Evolutionary conservation across 2,329 filamentous ascomycete species (phyloP).

Genomic region (Passalora sequoiae): DNA sequence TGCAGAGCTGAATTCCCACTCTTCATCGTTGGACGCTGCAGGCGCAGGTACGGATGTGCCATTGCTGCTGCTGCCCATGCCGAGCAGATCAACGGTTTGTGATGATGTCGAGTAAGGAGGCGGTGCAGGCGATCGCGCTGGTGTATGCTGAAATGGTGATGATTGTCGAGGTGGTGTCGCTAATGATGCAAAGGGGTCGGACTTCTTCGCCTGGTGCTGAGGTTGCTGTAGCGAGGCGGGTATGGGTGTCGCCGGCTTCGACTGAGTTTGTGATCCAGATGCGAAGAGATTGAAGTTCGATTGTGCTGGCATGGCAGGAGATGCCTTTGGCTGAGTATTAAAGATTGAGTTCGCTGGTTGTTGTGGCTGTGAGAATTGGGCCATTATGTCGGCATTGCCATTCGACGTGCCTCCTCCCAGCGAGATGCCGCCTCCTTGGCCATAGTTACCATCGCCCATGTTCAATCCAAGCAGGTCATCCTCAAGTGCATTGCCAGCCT

Average conservation of each 20-base stretch:
- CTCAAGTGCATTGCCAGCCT: constrained; percentile 65
- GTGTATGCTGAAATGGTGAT: constrained; percentile 47
- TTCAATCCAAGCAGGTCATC: constrained; percentile 88
- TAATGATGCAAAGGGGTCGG: constrained; percentile 59
- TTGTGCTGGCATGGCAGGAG: constrained; percentile 6
- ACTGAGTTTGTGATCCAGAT: constrained; percentile 34
- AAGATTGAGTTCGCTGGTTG: constrained; percentile 30
- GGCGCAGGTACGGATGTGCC: constrained; percentile 41
- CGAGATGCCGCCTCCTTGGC: constrained; percentile 74
- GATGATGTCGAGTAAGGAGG: constrained; percentile 13
- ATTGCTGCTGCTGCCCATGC: constrained; percentile 28
- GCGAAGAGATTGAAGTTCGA: constrained; percentile 50
- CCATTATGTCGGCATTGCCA: constrained; percentile 31
- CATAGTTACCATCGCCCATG: constrained; percentile 65
- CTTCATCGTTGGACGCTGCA: constrained; percentile 59
- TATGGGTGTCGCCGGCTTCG: constrained; percentile 47
- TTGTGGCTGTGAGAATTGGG: constrained; percentile 31
- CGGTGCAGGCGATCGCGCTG: constrained; percentile 34
- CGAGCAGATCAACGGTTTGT: constrained; percentile 26
- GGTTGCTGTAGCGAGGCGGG: constrained; percentile 29
- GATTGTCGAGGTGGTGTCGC: constrained; percentile 49
- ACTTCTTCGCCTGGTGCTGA: constrained; percentile 32
- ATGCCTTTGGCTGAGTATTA: constrained; percentile 22
- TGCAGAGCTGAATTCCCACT: constrained; percentile 89
- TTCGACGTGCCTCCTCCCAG: constrained; percentile 57